These are phyloP conservation scores for Nakaseomyces bracarensis DNA, from an alignment of 1,139 yeast genomes.

Conservation along the genomic window DNA sequence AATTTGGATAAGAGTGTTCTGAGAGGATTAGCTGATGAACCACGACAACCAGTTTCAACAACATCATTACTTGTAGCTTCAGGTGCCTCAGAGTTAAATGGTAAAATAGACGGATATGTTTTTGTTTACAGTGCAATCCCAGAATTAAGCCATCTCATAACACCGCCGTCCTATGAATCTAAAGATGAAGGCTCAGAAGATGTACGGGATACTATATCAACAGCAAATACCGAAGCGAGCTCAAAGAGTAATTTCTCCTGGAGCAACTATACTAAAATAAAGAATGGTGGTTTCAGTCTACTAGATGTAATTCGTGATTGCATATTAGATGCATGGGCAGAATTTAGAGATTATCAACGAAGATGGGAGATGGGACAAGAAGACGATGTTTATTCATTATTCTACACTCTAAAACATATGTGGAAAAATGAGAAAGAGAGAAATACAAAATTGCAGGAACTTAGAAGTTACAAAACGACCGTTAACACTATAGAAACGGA, in stretches of 20 bases:
- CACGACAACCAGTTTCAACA: conserved; percentile 54
- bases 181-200: background rate
- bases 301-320: conserved; percentile 45
- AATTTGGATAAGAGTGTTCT: conserved; percentile 52
- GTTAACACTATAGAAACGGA: conserved; percentile 32
- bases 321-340: conserved; percentile 66
- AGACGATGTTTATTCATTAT: conserved; percentile 54
- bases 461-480: conserved; percentile 20
- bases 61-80: conserved; percentile 65
- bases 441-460: conserved; percentile 20
- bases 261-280: conserved; percentile 14
- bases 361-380: conserved; percentile 58
- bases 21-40: conserved; percentile 57
- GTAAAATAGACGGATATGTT: conserved; percentile 64
- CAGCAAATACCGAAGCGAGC: conserved; percentile 10
- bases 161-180: conserved; percentile 45
- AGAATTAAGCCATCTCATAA: conserved; percentile 31
- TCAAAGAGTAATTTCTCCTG: conserved; percentile 12
- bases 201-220: conserved; percentile 14
- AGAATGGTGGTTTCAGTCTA: conserved; percentile 38
- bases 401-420: conserved; percentile 47
- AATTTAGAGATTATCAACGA: conserved; percentile 45
- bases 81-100: conserved; percentile 70
- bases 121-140: conserved; percentile 65
- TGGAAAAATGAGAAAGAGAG: conserved; percentile 40